phyloP scores from a whole-genome alignment of 2,329 filamentous ascomycete genomes.

The Exophiala spinifera region DNA sequence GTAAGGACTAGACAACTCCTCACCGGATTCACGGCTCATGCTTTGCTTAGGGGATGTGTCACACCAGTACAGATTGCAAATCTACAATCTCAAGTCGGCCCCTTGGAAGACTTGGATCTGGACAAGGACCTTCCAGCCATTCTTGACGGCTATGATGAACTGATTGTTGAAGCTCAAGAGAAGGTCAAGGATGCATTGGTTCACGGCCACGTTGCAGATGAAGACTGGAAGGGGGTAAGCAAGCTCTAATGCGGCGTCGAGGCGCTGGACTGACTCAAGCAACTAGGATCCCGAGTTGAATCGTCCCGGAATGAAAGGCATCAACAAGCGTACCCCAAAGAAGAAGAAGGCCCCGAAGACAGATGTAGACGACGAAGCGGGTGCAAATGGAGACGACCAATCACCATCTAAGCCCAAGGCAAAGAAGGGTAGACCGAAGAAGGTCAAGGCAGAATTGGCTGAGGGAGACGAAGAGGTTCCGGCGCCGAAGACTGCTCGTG shows the following conservation, averaged over 20 bases:
- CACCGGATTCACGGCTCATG: background rate
- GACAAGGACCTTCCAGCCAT: conserved; percentile 54
- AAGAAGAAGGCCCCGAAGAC: conserved; percentile 33
- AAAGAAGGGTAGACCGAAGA: conserved; percentile 26
- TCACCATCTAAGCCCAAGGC: conserved; percentile 24
- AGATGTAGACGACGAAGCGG: conserved; percentile 33
- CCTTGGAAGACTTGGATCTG: conserved; percentile 41
- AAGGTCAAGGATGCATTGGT: conserved; percentile 71
- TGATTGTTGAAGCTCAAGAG: conserved; percentile 64
- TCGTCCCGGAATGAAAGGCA: conserved; percentile 63
- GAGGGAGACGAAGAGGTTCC: conserved; percentile 24
- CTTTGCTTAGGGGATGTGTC: conserved; percentile 72
- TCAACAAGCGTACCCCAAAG: conserved; percentile 47
- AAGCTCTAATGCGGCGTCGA: conserved; percentile 6
- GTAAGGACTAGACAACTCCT: conserved; percentile 49
- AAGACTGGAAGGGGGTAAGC: conserved; percentile 85
- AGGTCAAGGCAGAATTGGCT: conserved; percentile 32
- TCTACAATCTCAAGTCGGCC: conserved; percentile 56
- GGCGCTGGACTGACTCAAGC: conserved; percentile 8
- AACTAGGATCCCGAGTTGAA: conserved; percentile 71
- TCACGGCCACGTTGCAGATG: conserved; percentile 76
- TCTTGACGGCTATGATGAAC: conserved; percentile 78
- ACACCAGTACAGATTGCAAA: conserved; percentile 71
- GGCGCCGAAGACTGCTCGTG: conserved; percentile 8
- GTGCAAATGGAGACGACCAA: conserved; percentile 24